These are phyloP conservation scores for Mycena pura DNA, from an alignment of 768 basidiomycete species.

Conservation along the genomic window DNA sequence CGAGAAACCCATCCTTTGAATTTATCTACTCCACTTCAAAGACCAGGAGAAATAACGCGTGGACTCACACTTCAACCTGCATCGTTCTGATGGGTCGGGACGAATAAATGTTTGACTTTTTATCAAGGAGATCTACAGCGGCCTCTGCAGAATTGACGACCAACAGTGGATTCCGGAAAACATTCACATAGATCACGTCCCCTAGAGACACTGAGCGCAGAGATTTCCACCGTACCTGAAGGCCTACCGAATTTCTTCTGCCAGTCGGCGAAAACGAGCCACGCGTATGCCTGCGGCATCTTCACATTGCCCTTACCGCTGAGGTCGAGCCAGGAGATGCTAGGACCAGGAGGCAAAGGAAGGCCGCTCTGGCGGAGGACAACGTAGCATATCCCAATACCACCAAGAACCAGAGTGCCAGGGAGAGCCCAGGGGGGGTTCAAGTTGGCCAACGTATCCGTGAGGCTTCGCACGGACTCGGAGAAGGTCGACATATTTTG, in stretches of 20 bases:
- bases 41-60: not conserved
- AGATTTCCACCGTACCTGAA: not conserved
- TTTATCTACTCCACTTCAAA: not conserved
- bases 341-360: constrained; percentile 63
- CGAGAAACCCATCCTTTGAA: constrained; percentile 25
- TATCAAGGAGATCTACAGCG: constrained; percentile 63
- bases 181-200: constrained; percentile 59
- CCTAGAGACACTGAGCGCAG: constrained; percentile 40
- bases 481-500: no score
- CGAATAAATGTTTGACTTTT: constrained; percentile 61
- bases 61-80: constrained; percentile 26
- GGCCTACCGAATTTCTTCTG: constrained; percentile 52
- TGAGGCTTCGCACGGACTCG: no score
- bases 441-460: no score
- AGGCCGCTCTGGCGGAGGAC: constrained; percentile 30
- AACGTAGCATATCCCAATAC: not conserved
- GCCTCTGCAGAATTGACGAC: constrained; percentile 55
- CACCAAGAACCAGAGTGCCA: not conserved
- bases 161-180: constrained; percentile 55
- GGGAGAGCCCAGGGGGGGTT: no score
- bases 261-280: constrained; percentile 47
- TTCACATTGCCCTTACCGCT: constrained; percentile 35
- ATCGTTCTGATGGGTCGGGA: constrained; percentile 46
- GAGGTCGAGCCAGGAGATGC: constrained; percentile 56
- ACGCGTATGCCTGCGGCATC: constrained; percentile 43